Conservation (phyloP, 352 stramenopile genomes). For the Pythium dissotocum region DNA sequence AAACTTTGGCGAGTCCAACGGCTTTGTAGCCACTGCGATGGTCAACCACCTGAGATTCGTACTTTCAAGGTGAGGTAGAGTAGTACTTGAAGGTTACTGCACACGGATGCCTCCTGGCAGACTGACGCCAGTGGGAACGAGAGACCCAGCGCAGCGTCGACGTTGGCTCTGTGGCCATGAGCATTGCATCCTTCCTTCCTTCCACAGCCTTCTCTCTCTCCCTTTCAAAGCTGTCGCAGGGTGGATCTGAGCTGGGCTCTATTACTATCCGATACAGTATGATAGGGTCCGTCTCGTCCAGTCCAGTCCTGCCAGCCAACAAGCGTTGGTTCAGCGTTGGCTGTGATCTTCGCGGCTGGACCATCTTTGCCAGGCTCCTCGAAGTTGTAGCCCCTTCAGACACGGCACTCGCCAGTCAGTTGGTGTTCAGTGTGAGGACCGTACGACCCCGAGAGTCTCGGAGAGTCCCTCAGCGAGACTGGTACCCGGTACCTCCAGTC, state of each 20-base stretch:
- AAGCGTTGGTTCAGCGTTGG: not conserved
- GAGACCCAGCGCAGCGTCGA: conserved; percentile 9
- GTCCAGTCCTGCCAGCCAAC: not conserved
- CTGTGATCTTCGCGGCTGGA: not conserved
- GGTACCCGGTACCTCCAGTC: too few species aligned
- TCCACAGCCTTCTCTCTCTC: not conserved
- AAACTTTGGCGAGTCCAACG: too few species aligned
- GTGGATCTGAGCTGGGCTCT: conserved; percentile 1
- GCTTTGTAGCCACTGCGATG: not conserved
- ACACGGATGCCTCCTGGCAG: conserved; percentile 2
- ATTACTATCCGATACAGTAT: not conserved
- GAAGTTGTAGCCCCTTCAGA: not conserved
- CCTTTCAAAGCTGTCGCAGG: not conserved
- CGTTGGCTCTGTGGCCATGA: not conserved
- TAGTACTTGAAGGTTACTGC: not conserved
- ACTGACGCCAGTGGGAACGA: conserved; percentile 27
- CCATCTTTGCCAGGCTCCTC: not conserved
- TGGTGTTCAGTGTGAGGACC: not conserved
- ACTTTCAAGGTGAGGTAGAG: not conserved
- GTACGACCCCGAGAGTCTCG: too few species aligned
- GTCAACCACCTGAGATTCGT: not conserved
- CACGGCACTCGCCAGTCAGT: not conserved
- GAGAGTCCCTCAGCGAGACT: too few species aligned
- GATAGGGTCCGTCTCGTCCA: not conserved
- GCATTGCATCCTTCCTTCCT: not conserved